Percentiles rank a stretch among this genome's conserved stretches.
Conservation (phyloP, 208 protist species). For the Wallacemonas sp. region DNA sequence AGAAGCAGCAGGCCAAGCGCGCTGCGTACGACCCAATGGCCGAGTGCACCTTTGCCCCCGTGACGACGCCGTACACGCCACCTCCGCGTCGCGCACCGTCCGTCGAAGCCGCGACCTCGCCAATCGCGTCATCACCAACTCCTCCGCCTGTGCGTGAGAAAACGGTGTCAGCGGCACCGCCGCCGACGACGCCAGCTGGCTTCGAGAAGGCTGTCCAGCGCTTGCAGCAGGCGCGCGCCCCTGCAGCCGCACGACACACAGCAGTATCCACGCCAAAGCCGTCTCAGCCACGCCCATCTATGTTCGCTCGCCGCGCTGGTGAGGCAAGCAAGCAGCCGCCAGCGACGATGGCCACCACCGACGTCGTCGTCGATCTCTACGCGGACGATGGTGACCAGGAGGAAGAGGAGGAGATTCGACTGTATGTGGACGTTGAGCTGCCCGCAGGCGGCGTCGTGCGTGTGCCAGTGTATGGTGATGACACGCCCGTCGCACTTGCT, state of each 20-base stretch:
- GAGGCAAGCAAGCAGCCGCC: too few relatives aligned
- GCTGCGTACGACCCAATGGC: slow-evolving; percentile 39
- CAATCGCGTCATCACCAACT: background rate
- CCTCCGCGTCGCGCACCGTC: background rate
- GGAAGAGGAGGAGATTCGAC: slow-evolving; percentile 24
- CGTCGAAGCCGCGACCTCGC: slow-evolving; percentile 1
- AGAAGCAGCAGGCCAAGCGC: slow-evolving; percentile 31
- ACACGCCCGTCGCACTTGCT: slow-evolving; percentile 34
- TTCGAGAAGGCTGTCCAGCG: slow-evolving; percentile 58
- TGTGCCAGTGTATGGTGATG: slow-evolving; percentile 44
- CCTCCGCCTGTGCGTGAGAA: background rate
- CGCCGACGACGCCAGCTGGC: slow-evolving; percentile 19
- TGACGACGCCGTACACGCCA: slow-evolving; percentile 7
- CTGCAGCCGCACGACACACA: too few relatives aligned
- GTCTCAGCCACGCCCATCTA: background rate
- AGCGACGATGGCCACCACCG: too few relatives aligned
- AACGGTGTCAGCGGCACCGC: background rate
- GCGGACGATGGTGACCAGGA: slow-evolving; percentile 1
- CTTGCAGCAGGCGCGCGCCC: slow-evolving; percentile 33
- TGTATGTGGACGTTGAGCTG: slow-evolving; percentile 60
- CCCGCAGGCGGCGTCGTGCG: slow-evolving; percentile 38
- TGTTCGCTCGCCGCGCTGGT: slow-evolving; percentile 5
- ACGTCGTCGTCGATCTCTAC: slow-evolving; percentile 33
- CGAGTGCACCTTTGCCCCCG: slow-evolving; percentile 58
- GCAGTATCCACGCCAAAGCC: background rate